These are phyloP conservation scores for Cadophora sp. DNA, from an alignment of 2,329 filamentous ascomycete genomes.

Conservation along the genomic window DNA sequence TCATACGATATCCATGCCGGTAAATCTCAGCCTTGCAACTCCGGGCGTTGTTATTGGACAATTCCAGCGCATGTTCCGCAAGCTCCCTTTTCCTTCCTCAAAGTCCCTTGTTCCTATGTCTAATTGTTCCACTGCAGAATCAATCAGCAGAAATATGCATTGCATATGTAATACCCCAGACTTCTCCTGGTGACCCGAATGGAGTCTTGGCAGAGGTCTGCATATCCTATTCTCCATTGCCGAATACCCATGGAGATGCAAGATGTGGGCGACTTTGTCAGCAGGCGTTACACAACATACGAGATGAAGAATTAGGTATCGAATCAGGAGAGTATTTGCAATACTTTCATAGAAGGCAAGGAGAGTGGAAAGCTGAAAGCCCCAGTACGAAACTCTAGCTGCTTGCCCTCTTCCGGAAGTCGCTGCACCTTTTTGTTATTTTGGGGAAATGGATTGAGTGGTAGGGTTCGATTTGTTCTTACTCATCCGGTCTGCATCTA, in stretches of 20 bases:
- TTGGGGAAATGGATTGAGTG: neutral
- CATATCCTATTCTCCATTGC: constrained; percentile 17
- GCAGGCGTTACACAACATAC: neutral
- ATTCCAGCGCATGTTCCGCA: neutral
- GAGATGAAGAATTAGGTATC: neutral
- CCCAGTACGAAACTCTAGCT: neutral
- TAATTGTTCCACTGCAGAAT: neutral
- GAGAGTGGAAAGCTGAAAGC: neutral
- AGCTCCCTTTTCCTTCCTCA: neutral
- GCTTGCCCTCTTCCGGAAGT: neutral
- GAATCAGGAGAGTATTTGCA: constrained; percentile 6
- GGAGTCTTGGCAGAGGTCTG: constrained; percentile 5
- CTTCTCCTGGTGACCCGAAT: neutral
- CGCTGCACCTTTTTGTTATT: neutral
- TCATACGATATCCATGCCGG: neutral
- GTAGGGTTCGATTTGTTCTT: neutral
- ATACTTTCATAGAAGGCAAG: constrained; percentile 7
- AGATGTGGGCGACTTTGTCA: constrained; percentile 7
- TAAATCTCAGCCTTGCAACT: neutral
- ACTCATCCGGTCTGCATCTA: neutral
- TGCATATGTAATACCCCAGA: neutral
- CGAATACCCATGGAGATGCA: constrained; percentile 15
- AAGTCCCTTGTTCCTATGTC: neutral
- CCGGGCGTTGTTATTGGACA: neutral
- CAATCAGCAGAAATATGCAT: neutral